phyloP scores from a whole-genome alignment of 2,329 filamentous ascomycete genomes.

The Aspergillus aculeatinus region DNA sequence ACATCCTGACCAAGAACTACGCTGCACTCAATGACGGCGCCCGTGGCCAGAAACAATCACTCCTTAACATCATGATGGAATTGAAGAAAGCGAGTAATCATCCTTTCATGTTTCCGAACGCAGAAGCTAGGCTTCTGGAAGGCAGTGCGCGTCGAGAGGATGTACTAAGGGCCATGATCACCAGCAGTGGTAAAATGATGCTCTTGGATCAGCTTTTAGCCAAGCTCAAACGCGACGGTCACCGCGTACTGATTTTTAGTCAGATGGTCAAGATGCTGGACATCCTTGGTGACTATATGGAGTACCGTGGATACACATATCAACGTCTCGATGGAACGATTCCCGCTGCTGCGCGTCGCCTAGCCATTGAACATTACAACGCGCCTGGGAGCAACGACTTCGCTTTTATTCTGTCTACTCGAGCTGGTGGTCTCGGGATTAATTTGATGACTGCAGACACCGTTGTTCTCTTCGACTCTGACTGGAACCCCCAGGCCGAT shows the following conservation, averaged over 20 bases:
- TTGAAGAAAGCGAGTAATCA: conserved; percentile 99
- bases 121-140: conserved; percentile 82
- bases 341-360: conserved; percentile 77
- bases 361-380: conserved; percentile 98
- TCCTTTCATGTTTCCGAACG: conserved; percentile 94
- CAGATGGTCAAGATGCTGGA: conserved; percentile 99
- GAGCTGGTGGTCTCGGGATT: conserved; percentile 96
- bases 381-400: conserved; percentile 95
- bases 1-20: conserved; percentile 95
- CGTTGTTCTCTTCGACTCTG: conserved; percentile 92
- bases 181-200: conserved; percentile 99
- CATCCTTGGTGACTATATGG: conserved; percentile 90
- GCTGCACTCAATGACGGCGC: conserved; percentile 87
- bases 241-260: conserved; percentile 96
- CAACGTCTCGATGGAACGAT: conserved; percentile 96
- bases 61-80: conserved; percentile 99
- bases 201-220: conserved; percentile 90
- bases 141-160: conserved; percentile 83
- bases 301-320: conserved; percentile 89
- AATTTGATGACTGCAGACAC: conserved; percentile 99
- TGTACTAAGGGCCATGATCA: conserved; percentile 86
- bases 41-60: conserved; percentile 87
- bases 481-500: conserved; percentile 97
- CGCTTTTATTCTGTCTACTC: conserved; percentile 90
- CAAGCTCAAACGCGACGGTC: conserved; percentile 89